Percentiles rank a stretch among this genome's conserved stretches.
phyloP scores from a whole-genome alignment of 306 rosid species.

The apple (Malus domestica) region DNA sequence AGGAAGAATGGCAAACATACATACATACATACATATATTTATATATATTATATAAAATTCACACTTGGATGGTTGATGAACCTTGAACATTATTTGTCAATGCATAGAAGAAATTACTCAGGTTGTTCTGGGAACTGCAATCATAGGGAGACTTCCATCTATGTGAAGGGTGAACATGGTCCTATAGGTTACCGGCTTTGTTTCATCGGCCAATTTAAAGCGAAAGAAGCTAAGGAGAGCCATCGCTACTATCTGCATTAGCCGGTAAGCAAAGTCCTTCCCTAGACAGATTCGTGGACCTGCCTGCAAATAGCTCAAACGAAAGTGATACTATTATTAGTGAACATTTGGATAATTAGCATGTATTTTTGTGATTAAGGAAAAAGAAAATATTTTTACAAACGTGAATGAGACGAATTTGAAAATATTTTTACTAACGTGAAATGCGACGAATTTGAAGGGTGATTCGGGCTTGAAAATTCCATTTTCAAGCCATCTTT shows the following conservation, averaged over 20 bases:
- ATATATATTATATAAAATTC: too few relatives aligned
- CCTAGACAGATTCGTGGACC: slow-evolving; percentile 71
- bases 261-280: slow-evolving; percentile 70
- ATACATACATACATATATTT: too few relatives aligned
- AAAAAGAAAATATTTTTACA: not conserved
- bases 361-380: not conserved
- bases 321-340: not conserved
- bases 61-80: not conserved
- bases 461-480: slow-evolving; percentile 53
- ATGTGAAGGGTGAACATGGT: slow-evolving; percentile 82
- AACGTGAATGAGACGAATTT: slow-evolving; percentile 29
- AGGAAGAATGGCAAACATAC: too few relatives aligned
- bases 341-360: not conserved
- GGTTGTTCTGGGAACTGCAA: slow-evolving; percentile 39
- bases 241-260: slow-evolving; percentile 65
- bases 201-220: slow-evolving; percentile 46
- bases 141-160: slow-evolving; percentile 52
- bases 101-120: not conserved
- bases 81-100: not conserved
- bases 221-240: slow-evolving; percentile 51
- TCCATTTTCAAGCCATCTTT: slow-evolving; percentile 68
- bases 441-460: slow-evolving; percentile 70
- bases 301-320: slow-evolving; percentile 36
- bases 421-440: slow-evolving; percentile 28
- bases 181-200: slow-evolving; percentile 36